Base-by-base conservation (phyloP, 2,329 filamentous ascomycete genomes). In the Samsoniella hepiali region DNA sequence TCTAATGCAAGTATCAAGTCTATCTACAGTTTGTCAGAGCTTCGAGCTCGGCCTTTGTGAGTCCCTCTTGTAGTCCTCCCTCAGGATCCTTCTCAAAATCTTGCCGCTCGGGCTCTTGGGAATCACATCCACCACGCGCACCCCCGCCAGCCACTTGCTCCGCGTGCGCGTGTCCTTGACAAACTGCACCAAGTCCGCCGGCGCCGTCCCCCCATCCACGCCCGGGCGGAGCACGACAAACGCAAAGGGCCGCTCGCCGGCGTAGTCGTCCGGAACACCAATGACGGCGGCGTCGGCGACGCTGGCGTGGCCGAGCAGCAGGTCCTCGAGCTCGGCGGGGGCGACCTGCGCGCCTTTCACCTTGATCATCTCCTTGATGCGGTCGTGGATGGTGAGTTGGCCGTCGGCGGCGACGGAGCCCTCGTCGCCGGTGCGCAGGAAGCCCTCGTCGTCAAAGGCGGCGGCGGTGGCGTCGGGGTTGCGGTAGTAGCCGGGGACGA, bases 211-310 rank as follows among this genome's bases (percentile, higher is more conserved):
- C 74, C 77, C 0, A 81, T 74, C 66, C 82, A 83, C 79, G 65
- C 85, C 90, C 0, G 88, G 88, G 69, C 88, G 81, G 4, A 88
- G 88, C 3, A 88, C 82, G 69, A 88, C 77, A 69, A 88, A 89
- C 29, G 86, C 86, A 22, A 84, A 78, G n/a, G 86, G 86, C 27
- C 78, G 73, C 72, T 91, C 88, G 1, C 85, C 87, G 5, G 85
- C 82, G 15, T 79, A 77, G 22, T 84, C 80, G 62, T 88, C 81
- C 0, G 87, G 89, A 1, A 93, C 80, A 15, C 88, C 88, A 67
- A 95, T 91, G 8, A 96, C 91, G 15, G 91, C 87, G 68, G 87
- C 90, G 75, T 96, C 91, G 50, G 86, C 85, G n/a, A 95, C 91
- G 11, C 82, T 81, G 0, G 88, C 85, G 72, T 94, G 91, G 0